Percentiles rank a stretch among this genome's conserved stretches.
Evolutionary conservation across 2,329 filamentous ascomycete genomes (phyloP).

Genomic region (Exophiala sp.): DNA sequence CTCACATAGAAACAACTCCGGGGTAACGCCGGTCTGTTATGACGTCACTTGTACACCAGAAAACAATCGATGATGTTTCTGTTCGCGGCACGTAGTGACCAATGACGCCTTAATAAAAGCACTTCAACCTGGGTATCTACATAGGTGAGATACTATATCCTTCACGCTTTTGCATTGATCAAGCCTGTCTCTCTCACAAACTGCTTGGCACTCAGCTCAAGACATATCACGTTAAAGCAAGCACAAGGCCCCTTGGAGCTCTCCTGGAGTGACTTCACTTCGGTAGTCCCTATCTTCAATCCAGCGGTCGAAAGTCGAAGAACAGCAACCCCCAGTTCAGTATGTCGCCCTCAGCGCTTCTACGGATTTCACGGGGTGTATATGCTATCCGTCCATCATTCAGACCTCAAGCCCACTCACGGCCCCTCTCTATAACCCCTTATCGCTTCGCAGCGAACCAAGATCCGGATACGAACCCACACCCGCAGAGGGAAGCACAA

Average conservation of each 20-base stretch:
- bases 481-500: conserved; percentile 20
- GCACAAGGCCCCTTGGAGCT: too few relatives aligned
- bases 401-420: background rate
- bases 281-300: too few relatives aligned
- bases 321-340: background rate
- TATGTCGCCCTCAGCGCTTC: background rate
- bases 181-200: background rate
- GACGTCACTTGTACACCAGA: background rate
- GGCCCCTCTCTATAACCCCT: conserved; percentile 12
- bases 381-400: background rate
- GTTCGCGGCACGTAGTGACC: background rate
- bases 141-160: background rate
- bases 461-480: conserved; percentile 16
- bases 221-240: too few relatives aligned
- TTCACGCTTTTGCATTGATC: background rate
- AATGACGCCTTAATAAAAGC: too few relatives aligned
- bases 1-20: background rate
- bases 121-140: background rate
- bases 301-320: background rate
- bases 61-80: background rate
- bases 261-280: too few relatives aligned
- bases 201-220: background rate
- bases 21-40: background rate
- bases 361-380: background rate
- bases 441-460: conserved; percentile 3